These are phyloP conservation scores for Ogataea pignaliae DNA, from an alignment of 805 yeast species.

Conservation along the genomic window DNA sequence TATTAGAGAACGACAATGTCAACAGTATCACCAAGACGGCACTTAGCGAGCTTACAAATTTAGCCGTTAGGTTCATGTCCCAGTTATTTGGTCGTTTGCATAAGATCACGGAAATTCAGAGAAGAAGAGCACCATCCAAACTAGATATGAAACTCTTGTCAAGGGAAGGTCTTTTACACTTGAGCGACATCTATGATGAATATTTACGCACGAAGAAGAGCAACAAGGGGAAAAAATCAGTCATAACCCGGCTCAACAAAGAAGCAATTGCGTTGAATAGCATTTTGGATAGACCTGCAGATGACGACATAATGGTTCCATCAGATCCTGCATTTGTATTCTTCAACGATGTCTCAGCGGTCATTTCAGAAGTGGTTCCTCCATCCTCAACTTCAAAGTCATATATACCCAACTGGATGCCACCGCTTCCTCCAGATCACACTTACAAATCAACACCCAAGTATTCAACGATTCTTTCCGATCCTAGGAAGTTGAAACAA, in stretches of 20 bases:
- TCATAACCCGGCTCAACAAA: conserved; percentile 6
- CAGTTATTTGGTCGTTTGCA: conserved; percentile 40
- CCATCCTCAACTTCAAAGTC: conserved; percentile 35
- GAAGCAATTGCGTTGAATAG: conserved; percentile 6
- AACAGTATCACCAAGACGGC: conserved; percentile 29
- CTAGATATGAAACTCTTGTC: conserved; percentile 46
- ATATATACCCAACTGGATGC: conserved; percentile 73
- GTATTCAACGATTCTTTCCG: conserved; percentile 56
- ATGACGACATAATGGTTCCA: conserved; percentile 28
- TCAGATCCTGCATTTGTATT: conserved; percentile 50
- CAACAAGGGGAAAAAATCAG: conserved; percentile 8
- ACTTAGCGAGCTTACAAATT: conserved; percentile 33
- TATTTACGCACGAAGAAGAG: conserved; percentile 21
- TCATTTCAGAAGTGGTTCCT: conserved; percentile 51
- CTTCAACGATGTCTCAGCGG: conserved; percentile 45
- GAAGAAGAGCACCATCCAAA: conserved; percentile 52
- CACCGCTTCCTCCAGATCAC: conserved; percentile 90
- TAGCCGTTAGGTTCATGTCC: conserved; percentile 33
- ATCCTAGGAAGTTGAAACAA: conserved; percentile 66
- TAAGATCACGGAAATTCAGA: conserved; percentile 51
- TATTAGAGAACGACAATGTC: conserved; percentile 31
- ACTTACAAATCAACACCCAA: conserved; percentile 78
- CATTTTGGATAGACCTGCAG: conserved; percentile 15
- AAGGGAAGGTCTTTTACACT: conserved; percentile 37
- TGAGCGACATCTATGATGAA: conserved; percentile 38